Percentiles rank a stretch among this genome's conserved stretches.
These are phyloP conservation scores for Trichoderma sp. DNA, from an alignment of 2,329 filamentous ascomycete genomes.

Conservation along the genomic window DNA sequence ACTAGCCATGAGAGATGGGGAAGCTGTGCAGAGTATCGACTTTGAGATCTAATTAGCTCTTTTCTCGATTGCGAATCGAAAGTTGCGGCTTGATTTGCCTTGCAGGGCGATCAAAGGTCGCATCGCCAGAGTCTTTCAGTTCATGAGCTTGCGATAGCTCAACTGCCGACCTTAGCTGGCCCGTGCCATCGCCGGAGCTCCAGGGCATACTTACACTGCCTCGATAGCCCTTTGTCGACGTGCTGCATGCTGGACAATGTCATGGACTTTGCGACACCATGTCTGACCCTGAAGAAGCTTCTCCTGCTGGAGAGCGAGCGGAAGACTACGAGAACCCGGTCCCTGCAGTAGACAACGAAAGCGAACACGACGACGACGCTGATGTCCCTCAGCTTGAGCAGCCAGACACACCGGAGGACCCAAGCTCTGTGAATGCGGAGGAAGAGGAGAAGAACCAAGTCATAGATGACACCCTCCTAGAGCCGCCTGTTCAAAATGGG, in stretches of 20 bases:
- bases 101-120: background rate
- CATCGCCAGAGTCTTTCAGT: background rate
- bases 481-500: slow-evolving; percentile 43
- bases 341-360: background rate
- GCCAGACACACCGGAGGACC: slow-evolving; percentile 21
- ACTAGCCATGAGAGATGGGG: background rate
- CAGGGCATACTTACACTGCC: background rate
- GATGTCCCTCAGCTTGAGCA: slow-evolving; percentile 25
- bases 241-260: slow-evolving; percentile 27
- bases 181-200: background rate
- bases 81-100: background rate
- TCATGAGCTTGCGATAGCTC: slow-evolving; percentile 14
- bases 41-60: slow-evolving; percentile 4
- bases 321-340: slow-evolving; percentile 41
- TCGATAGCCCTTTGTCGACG: background rate
- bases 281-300: slow-evolving; percentile 48
- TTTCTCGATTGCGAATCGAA: background rate
- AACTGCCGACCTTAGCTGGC: background rate
- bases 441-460: background rate
- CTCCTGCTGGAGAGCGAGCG: slow-evolving; percentile 38
- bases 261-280: slow-evolving; percentile 45
- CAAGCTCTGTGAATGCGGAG: slow-evolving; percentile 19
- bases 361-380: slow-evolving; percentile 20
- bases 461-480: slow-evolving; percentile 41
- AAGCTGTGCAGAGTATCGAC: slow-evolving; percentile 5